Evolutionary conservation across 441 rosid genomes (phyloP), one percentile per base, ranked within the genome.

Genomic region (Erodium chrysanthum): DNA sequence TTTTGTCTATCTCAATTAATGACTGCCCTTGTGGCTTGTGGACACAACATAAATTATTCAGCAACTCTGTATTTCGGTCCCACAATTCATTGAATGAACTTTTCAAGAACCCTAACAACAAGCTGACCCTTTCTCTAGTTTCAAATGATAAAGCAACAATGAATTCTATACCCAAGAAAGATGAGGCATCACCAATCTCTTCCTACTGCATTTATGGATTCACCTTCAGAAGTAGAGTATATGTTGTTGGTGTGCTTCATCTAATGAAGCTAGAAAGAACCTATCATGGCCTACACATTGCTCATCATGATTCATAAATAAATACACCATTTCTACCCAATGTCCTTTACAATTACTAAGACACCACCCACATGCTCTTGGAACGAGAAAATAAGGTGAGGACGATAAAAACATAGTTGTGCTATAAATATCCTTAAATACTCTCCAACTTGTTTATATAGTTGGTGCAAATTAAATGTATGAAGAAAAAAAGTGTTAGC

Each of bases 41-140:
- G 61, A 27, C 11, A 54, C 31, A 1, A 10, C 8, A 35, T 18
- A 31, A 48, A n/a, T 37, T 66, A 62, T 59, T 37, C 46, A 68
- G n/a, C 10, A 52, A 27, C 21, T 33, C 67, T 11, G 63, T 69
- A 18, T 17, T 2, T 8, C 61, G 70, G 44, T 70, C 76, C 79
- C 66, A 9, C n/a, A 40, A 18, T 17, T 23, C 67, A 52, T 54
- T 54, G 4, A 18, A 20, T 54, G 61, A 54, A 54, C n/a, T 54
- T 71, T 71, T 66, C 44, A 66, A 25, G 73, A 54, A 7, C 69
- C 62, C 18, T 68, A 31, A 8, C 9, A 17, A 21, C 22, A 54
- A 0, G 5, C 21, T 18, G 0, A 29, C 5, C 33, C 5, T 29
- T 29, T 29, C 33, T 0, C 33, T 29, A 29, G 25, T 27, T 54